Conservation (phyloP, 257 asterid species). For the Plantago major region DNA sequence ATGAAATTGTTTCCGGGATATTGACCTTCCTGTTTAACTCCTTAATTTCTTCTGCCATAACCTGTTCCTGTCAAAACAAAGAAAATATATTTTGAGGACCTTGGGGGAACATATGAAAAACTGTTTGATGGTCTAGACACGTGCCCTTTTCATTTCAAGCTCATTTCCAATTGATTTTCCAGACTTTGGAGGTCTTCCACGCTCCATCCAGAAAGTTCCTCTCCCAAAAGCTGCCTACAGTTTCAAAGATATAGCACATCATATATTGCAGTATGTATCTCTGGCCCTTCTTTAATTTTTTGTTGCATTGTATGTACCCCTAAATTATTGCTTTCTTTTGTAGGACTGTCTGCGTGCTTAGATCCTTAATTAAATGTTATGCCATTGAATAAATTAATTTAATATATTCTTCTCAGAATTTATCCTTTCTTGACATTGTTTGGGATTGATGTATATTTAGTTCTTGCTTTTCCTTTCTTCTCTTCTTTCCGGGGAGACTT, state of each 20-base stretch:
- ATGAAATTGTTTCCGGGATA: conserved; percentile 14
- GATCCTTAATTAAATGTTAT: not conserved
- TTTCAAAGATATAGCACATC: conserved; percentile 9
- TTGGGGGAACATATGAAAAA: not conserved
- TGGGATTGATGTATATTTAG: no score
- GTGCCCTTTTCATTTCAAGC: conserved; percentile 51
- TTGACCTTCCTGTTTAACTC: conserved; percentile 50
- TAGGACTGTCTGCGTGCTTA: not conserved
- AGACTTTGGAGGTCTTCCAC: conserved; percentile 56
- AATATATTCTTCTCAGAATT: not conserved
- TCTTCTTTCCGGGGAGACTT: no score
- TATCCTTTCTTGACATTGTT: no score
- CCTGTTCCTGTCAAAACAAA: conserved; percentile 40
- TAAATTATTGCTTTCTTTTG: no score
- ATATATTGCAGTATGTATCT: conserved; percentile 6
- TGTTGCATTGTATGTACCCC: not conserved
- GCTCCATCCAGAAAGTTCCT: conserved; percentile 57
- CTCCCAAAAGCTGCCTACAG: conserved; percentile 63
- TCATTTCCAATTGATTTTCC: conserved; percentile 51
- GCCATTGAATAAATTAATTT: not conserved
- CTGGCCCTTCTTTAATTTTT: not conserved
- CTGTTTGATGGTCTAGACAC: conserved; percentile 2
- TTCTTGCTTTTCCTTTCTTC: no score
- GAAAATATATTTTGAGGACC: conserved; percentile 11
- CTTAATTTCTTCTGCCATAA: conserved; percentile 45